Conservation (phyloP, 2,329 filamentous ascomycete species). For the Rutstroemia sydowiana region DNA sequence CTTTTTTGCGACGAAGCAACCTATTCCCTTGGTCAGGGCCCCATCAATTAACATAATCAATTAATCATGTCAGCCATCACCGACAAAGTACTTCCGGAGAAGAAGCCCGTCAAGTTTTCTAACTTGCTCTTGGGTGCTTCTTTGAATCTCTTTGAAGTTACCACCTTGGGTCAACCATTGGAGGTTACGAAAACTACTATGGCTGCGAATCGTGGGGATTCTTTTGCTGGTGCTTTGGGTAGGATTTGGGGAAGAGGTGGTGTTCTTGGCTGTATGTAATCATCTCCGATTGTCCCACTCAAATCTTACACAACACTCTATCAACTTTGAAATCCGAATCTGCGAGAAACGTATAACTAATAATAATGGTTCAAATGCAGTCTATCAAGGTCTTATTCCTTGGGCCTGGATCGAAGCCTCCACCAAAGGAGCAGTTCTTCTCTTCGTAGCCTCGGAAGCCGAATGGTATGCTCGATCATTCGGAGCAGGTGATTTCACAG, state of each 20-base stretch:
- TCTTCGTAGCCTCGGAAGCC: slow-evolving; percentile 97
- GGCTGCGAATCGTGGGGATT: slow-evolving; percentile 90
- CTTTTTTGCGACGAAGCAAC: slow-evolving; percentile 69
- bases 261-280: slow-evolving; percentile 75
- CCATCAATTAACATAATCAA: slow-evolving; percentile 42
- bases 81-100: slow-evolving; percentile 57
- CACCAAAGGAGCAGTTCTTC: slow-evolving; percentile 96
- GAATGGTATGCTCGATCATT: slow-evolving; percentile 84
- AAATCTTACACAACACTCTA: background rate
- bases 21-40: slow-evolving; percentile 98
- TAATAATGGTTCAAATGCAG: slow-evolving; percentile 41
- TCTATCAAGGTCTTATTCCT: slow-evolving; percentile 98
- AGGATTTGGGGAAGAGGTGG: slow-evolving; percentile 94
- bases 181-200: slow-evolving; percentile 99
- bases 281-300: background rate
- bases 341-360: slow-evolving; percentile 11
- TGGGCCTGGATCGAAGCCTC: slow-evolving; percentile 99
- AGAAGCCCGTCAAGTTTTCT: slow-evolving; percentile 99
- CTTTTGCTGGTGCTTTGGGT: slow-evolving; percentile 71
- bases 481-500: slow-evolving; percentile 79
- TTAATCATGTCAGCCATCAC: slow-evolving; percentile 51
- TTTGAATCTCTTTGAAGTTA: slow-evolving; percentile 40
- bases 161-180: slow-evolving; percentile 66
- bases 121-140: slow-evolving; percentile 64
- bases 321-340: background rate